These are phyloP conservation scores for Extremus antarcticus DNA, from an alignment of 495 filamentous ascomycete species.

Conservation along the genomic window DNA sequence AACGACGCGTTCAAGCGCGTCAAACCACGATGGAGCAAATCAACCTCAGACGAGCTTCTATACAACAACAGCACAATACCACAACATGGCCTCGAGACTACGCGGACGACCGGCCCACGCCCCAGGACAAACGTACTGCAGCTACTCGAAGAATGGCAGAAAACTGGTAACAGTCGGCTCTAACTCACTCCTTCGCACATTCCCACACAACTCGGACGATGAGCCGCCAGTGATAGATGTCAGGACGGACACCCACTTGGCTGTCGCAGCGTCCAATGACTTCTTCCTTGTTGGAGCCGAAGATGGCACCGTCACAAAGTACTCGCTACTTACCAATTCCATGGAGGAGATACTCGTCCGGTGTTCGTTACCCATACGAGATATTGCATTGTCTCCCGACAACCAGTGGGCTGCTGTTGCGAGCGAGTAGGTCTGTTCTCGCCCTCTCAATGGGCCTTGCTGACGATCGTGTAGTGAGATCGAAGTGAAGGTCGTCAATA, in stretches of 20 bases:
- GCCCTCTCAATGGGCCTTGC: neutral
- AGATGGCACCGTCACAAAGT: slow-evolving; percentile 85
- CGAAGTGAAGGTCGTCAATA: slow-evolving; percentile 75
- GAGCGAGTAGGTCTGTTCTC: slow-evolving; percentile 54
- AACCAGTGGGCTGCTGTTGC: slow-evolving; percentile 86
- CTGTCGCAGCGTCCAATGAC: slow-evolving; percentile 46
- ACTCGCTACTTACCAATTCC: slow-evolving; percentile 61
- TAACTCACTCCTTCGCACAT: slow-evolving; percentile 83
- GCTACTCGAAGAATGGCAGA: slow-evolving; percentile 60
- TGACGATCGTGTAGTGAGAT: slow-evolving; percentile 50
- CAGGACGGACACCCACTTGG: slow-evolving; percentile 6
- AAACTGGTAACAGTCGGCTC: slow-evolving; percentile 74
- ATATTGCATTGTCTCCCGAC: slow-evolving; percentile 75
- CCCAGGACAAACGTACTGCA: slow-evolving; percentile 52
- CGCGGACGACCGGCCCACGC: slow-evolving; percentile 44
- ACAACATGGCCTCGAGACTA: slow-evolving; percentile 26
- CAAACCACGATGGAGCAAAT: too few species aligned
- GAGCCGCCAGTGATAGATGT: slow-evolving; percentile 82
- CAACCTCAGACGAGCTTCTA: too few species aligned
- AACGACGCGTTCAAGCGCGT: too few species aligned
- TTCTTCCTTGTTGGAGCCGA: slow-evolving; percentile 82
- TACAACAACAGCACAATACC: too few species aligned
- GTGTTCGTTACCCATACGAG: slow-evolving; percentile 70
- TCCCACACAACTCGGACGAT: slow-evolving; percentile 77
- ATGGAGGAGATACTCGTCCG: slow-evolving; percentile 74